phyloP scores from a whole-genome alignment of 192 early-diverging fungal genomes.

The Podila epigama region DNA sequence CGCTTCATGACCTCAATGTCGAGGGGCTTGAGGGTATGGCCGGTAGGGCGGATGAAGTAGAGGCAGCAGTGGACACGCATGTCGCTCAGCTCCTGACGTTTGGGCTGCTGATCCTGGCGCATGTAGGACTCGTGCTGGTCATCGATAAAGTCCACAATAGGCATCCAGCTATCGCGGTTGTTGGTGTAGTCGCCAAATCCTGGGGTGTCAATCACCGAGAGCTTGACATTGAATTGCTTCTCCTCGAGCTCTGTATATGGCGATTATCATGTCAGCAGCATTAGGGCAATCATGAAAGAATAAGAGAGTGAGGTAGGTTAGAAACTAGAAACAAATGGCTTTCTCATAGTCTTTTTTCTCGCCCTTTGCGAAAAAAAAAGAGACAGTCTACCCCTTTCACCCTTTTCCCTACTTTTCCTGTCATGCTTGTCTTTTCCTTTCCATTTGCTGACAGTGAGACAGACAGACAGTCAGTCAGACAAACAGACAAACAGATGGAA shows the following conservation, averaged over 20 bases:
- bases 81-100: slow-evolving; percentile 88
- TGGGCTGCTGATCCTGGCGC: slow-evolving; percentile 88
- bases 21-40: slow-evolving; percentile 91
- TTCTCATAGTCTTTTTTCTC: too few relatives aligned
- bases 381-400: too few relatives aligned
- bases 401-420: too few relatives aligned
- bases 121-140: slow-evolving; percentile 97
- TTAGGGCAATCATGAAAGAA: too few relatives aligned
- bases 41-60: slow-evolving; percentile 98
- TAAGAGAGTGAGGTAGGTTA: too few relatives aligned
- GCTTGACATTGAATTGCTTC: slow-evolving; percentile 96
- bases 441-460: too few relatives aligned
- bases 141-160: slow-evolving; percentile 97
- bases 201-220: slow-evolving; percentile 93
- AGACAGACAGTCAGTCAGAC: too few relatives aligned
- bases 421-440: too few relatives aligned
- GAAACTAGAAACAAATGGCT: too few relatives aligned
- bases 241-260: slow-evolving; percentile 84
- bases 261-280: too few relatives aligned
- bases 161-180: slow-evolving; percentile 97
- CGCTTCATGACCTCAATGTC: slow-evolving; percentile 99
- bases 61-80: slow-evolving; percentile 97
- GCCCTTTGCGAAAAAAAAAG: too few relatives aligned
- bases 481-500: too few relatives aligned
- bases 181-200: slow-evolving; percentile 93